A percentile compares a stretch with the other conserved stretches of the same genome.
These are phyloP conservation scores for Torulaspora maleeae DNA, from an alignment of 805 yeast species.

Conservation along the genomic window DNA sequence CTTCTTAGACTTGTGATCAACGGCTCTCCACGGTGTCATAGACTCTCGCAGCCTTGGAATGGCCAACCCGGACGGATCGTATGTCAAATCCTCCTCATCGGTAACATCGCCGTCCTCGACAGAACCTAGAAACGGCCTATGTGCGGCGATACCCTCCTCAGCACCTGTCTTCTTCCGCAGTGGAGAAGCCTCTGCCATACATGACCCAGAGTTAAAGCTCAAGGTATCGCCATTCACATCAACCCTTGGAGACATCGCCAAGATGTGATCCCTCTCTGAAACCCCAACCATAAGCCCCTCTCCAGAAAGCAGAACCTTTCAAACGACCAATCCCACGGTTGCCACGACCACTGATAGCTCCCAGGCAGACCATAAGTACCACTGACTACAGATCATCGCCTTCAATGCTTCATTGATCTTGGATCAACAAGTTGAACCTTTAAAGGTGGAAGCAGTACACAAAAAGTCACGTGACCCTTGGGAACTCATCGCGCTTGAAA, in stretches of 20 bases:
- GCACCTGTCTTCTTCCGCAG: background rate
- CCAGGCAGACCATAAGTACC: background rate
- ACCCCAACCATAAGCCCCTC: conserved; percentile 1
- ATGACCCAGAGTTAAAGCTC: conserved; percentile 6
- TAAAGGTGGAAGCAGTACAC: background rate
- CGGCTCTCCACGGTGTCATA: conserved; percentile 38
- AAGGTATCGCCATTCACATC: conserved; percentile 5
- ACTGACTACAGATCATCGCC: background rate
- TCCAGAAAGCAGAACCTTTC: background rate
- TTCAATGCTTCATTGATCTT: no score
- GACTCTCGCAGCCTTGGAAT: conserved; percentile 36
- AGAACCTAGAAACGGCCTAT: background rate
- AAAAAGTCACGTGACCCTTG: conserved; percentile 2
- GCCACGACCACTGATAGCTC: background rate
- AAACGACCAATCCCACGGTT: background rate
- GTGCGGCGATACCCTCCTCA: background rate
- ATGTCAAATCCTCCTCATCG: conserved; percentile 6
- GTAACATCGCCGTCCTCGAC: conserved; percentile 1
- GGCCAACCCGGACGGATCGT: conserved; percentile 19
- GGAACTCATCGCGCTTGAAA: no score
- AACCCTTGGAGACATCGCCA: conserved; percentile 1
- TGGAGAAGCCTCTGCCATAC: background rate
- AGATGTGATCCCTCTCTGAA: background rate
- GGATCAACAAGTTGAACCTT: background rate
- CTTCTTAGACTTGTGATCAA: conserved; percentile 14